phyloP scores from a whole-genome alignment of 1,284 basidiomycete genomes.

The Apiotrichum gamsii region DNA sequence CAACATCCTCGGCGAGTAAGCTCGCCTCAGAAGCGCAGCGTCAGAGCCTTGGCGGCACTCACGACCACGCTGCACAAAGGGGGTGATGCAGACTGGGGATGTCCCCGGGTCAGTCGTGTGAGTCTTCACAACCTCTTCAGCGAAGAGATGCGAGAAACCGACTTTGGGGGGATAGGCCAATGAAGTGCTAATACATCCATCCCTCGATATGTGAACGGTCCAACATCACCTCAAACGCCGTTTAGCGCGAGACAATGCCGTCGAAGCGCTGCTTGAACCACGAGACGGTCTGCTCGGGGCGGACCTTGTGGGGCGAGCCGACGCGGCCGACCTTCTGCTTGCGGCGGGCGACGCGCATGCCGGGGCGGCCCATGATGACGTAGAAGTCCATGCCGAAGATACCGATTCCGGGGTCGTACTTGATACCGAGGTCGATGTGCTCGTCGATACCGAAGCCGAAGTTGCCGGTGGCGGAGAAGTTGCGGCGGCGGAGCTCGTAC shows the following conservation, averaged over 20 bases:
- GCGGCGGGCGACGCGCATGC: slow-evolving; percentile 83
- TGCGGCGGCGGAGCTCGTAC: slow-evolving; percentile 86
- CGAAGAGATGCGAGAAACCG: too few relatives aligned
- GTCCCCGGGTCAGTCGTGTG: slow-evolving; percentile 6
- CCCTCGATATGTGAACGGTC: background rate
- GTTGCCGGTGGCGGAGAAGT: slow-evolving; percentile 96
- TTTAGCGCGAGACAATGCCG: slow-evolving; percentile 67
- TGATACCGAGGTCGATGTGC: slow-evolving; percentile 98
- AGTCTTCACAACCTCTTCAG: background rate
- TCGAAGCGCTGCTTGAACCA: slow-evolving; percentile 99
- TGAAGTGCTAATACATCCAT: slow-evolving; percentile 16
- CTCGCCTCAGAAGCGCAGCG: too few relatives aligned
- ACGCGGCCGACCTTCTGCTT: slow-evolving; percentile 83
- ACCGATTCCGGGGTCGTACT: slow-evolving; percentile 94
- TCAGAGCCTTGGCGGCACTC: slow-evolving; percentile 1
- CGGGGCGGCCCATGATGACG: slow-evolving; percentile 95
- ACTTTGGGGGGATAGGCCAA: slow-evolving; percentile 7
- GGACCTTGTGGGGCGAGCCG: slow-evolving; percentile 80
- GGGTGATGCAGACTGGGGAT: slow-evolving; percentile 5
- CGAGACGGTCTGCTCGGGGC: slow-evolving; percentile 86
- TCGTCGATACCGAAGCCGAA: slow-evolving; percentile 98
- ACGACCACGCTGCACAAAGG: slow-evolving; percentile 5
- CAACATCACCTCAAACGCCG: too few relatives aligned
- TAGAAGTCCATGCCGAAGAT: slow-evolving; percentile 99
- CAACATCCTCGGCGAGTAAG: too few relatives aligned